Conservation (phyloP, 2,329 filamentous ascomycete species). For the Chalaropsis ovoidea region DNA sequence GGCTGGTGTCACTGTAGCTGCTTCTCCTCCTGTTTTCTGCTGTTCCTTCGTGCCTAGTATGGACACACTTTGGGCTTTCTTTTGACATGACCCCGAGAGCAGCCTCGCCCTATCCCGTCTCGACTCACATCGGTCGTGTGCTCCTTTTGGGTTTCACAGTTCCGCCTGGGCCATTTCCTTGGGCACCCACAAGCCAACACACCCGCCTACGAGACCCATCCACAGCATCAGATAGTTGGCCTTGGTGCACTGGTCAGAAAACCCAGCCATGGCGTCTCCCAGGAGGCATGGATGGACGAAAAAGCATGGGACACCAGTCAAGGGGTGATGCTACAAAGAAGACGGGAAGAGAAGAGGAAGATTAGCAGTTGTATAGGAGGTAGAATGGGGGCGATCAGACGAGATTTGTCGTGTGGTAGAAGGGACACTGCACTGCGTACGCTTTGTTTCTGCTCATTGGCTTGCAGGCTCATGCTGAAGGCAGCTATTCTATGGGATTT, state of each 20-base stretch:
- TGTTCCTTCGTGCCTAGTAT: background rate
- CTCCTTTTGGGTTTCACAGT: constrained; percentile 4
- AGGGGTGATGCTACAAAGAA: constrained; percentile 63
- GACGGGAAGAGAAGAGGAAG: constrained; percentile 26
- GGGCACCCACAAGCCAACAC: constrained; percentile 69
- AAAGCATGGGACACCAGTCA: constrained; percentile 66
- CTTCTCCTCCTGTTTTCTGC: background rate
- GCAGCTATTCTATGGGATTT: background rate
- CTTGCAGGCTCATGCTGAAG: background rate
- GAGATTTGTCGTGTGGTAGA: constrained; percentile 27
- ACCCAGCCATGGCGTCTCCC: constrained; percentile 63
- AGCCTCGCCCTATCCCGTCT: background rate
- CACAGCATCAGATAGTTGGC: constrained; percentile 74
- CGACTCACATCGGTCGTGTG: background rate
- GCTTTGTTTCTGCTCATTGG: constrained; percentile 5
- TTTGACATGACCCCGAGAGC: background rate
- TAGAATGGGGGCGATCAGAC: constrained; percentile 1
- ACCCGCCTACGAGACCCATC: constrained; percentile 76
- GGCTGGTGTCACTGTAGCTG: background rate
- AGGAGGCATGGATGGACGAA: constrained; percentile 92
- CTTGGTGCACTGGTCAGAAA: constrained; percentile 44
- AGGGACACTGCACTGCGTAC: constrained; percentile 33
- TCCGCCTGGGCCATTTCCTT: constrained; percentile 47
- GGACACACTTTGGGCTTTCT: background rate
- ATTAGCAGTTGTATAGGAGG: constrained; percentile 12